Evolutionary conservation across 805 yeast genomes (phyloP).

Genomic region (Maudiozyma barnettii): DNA sequence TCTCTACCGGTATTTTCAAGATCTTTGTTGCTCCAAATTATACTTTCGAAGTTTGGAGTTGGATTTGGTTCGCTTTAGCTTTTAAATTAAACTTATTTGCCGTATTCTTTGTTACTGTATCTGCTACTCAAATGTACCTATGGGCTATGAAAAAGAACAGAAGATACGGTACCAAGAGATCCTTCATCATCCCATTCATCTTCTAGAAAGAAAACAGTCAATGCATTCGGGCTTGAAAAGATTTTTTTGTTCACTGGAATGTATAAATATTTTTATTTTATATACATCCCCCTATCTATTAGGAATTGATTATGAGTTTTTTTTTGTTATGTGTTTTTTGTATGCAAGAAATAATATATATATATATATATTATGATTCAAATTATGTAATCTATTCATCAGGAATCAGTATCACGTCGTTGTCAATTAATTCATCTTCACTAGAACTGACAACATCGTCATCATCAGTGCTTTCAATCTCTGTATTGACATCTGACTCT

Average conservation of each 20-base stretch:
- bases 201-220: slow-evolving; percentile 29
- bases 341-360: background rate
- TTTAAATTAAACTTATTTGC: slow-evolving; percentile 67
- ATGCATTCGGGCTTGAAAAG: background rate
- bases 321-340: background rate
- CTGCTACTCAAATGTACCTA: slow-evolving; percentile 72
- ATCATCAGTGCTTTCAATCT: slow-evolving; percentile 23
- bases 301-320: background rate
- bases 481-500: slow-evolving; percentile 10
- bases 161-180: slow-evolving; percentile 69
- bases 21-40: slow-evolving; percentile 89
- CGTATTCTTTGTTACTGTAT: slow-evolving; percentile 58
- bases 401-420: slow-evolving; percentile 20
- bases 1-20: slow-evolving; percentile 77
- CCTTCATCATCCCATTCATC: slow-evolving; percentile 70
- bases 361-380: background rate
- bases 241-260: background rate
- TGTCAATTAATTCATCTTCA: slow-evolving; percentile 14
- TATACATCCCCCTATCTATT: background rate
- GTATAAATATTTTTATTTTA: slow-evolving; percentile 1
- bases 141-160: slow-evolving; percentile 89
- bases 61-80: slow-evolving; percentile 63
- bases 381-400: slow-evolving; percentile 3
- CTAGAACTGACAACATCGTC: slow-evolving; percentile 15
- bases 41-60: slow-evolving; percentile 71